Base-by-base conservation (phyloP, 768 basidiomycete species). In the Termitomyces sp. region DNA sequence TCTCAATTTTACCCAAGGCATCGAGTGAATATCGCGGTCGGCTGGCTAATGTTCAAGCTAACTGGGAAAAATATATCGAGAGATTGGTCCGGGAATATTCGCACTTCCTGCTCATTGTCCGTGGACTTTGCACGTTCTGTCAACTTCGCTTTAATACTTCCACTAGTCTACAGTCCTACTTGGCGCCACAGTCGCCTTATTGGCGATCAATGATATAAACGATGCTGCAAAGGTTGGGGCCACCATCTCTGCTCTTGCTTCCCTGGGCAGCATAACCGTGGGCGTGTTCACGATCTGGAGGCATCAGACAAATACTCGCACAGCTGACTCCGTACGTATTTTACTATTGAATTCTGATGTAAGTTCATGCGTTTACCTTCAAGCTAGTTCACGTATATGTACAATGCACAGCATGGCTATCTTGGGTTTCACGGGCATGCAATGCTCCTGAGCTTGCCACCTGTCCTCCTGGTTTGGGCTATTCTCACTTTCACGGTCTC, bases 261-360 rank as follows among this genome's bases (percentile, higher is more conserved):
- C 82, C 17, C 68, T 83, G n/a, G 79, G 80, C 5, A 83, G 81
- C 59, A 79, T 82, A 54, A 79, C 81, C 14, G 73, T 78, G 12
- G 82, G 81, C 5, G 80, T 82, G 1, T 83, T 83, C 61, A 80
- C 77, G 41, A 79, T 82, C 19, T 83, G 82, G 82, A 69, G 74
- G 54, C 82, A 83, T 61, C 81, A 82, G 61, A 71, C 75, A 11
- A 80, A 80, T 55, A 73, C 73, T 9, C 69, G 72, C 25, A 74
- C 74, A 10, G 68, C 70, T 5, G 74, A 80, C 52, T 81, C 80
- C 31, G 79, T 79, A 53, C 27, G 75, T 21, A 25, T 27, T 60
- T 10, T 12, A 23, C 29, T 17, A 38, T n/a, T 29, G 4, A 14
- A 35, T 32, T 19, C 16, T 50, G 31, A 45, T 14, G 7, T 16